phyloP scores from a whole-genome alignment of 2,329 filamentous ascomycete genomes.

The Hypomyces perniciosus region DNA sequence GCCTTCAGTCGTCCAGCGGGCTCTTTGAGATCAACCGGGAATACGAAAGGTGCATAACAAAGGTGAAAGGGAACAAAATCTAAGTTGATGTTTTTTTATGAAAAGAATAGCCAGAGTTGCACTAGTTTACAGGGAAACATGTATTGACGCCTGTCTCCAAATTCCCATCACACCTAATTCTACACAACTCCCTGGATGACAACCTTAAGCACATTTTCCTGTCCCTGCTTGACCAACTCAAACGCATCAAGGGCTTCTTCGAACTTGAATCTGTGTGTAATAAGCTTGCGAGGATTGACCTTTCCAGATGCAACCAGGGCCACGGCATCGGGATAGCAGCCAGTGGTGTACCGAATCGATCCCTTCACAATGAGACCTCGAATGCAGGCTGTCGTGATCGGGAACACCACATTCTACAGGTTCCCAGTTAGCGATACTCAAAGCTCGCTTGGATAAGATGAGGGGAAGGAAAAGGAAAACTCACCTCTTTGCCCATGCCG shows the following conservation, averaged over 20 bases:
- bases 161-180: too few species aligned
- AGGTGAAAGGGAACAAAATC: too few species aligned
- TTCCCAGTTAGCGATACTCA: background rate
- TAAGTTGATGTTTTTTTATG: too few species aligned
- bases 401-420: slow-evolving; percentile 45
- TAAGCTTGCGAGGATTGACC: slow-evolving; percentile 30
- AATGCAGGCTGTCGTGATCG: slow-evolving; percentile 44
- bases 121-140: too few species aligned
- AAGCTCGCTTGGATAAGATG: background rate
- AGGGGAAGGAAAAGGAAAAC: background rate
- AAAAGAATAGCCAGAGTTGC: too few species aligned
- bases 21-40: too few species aligned
- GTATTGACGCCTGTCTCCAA: too few species aligned
- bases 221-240: slow-evolving; percentile 18
- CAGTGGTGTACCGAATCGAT: slow-evolving; percentile 44
- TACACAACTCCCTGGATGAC: slow-evolving; percentile 13
- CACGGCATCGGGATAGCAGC: slow-evolving; percentile 44
- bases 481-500: slow-evolving; percentile 39
- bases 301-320: slow-evolving; percentile 44
- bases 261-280: slow-evolving; percentile 32
- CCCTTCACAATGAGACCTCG: slow-evolving; percentile 43
- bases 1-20: too few species aligned
- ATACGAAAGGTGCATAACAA: too few species aligned
- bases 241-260: slow-evolving; percentile 44
- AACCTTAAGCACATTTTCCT: slow-evolving; percentile 20